Evolutionary conservation across 1,284 basidiomycete species (phyloP).

Genomic region (Rhodotorula sp.): DNA sequence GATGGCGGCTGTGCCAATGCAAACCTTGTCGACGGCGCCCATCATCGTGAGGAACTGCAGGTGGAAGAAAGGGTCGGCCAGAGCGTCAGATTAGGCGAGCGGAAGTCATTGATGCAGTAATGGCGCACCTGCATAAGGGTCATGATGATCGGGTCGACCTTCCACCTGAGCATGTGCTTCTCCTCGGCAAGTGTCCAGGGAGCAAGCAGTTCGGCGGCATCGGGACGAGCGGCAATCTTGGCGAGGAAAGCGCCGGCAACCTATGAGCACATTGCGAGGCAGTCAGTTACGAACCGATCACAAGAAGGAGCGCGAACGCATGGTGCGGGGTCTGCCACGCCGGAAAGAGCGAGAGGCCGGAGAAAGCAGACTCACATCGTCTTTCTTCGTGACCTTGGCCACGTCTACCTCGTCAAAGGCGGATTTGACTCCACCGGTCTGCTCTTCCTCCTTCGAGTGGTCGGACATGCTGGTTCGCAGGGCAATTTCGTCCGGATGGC

Average conservation of each 20-base stretch:
- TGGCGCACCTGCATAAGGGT: conserved; percentile 6
- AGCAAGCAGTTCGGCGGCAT: conserved; percentile 20
- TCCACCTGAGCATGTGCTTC: conserved; percentile 12
- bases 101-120: background rate
- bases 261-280: background rate
- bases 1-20: conserved; percentile 25
- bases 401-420: background rate
- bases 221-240: conserved; percentile 19
- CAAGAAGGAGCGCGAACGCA: background rate
- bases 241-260: conserved; percentile 29
- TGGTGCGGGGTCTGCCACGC: too few species aligned
- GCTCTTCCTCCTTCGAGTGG: conserved; percentile 4
- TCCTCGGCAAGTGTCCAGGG: conserved; percentile 22
- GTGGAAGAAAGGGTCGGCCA: background rate
- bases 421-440: too few species aligned
- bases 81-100: background rate
- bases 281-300: too few species aligned
- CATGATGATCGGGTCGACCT: conserved; percentile 34
- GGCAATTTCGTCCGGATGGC: background rate
- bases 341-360: background rate
- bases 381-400: background rate
- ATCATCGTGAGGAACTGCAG: background rate
- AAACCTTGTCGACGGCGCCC: conserved; percentile 27
- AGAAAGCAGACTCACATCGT: background rate
- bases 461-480: background rate